Percentiles rank a stretch among this genome's conserved stretches.
phyloP scores from a whole-genome alignment of 1,139 yeast species.

The Entelexis sorbosivorans region DNA sequence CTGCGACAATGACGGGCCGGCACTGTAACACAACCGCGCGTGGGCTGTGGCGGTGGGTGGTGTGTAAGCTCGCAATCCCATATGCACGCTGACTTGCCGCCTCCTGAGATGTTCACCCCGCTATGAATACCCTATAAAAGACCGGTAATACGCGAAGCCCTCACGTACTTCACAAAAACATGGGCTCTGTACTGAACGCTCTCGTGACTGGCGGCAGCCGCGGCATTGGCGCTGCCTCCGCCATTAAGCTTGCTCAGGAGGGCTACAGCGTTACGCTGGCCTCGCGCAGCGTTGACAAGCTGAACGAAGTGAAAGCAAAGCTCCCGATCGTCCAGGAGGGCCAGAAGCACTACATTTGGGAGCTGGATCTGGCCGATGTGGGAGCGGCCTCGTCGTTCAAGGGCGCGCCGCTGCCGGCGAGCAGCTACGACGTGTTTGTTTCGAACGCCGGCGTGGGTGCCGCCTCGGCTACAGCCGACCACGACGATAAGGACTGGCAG shows the following conservation, averaged over 20 bases:
- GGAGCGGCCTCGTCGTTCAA: not conserved
- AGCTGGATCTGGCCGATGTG: conserved; percentile 37
- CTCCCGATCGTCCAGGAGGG: conserved; percentile 30
- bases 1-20: too few relatives aligned
- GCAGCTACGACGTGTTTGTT: conserved; percentile 33
- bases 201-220: conserved; percentile 71
- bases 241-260: conserved; percentile 42
- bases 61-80: too few relatives aligned
- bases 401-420: conserved; percentile 31
- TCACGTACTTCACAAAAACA: too few relatives aligned
- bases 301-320: conserved; percentile 32
- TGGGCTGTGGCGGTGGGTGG: too few relatives aligned
- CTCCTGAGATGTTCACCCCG: too few relatives aligned
- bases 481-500: conserved; percentile 37
- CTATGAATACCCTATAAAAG: too few relatives aligned
- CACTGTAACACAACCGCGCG: too few relatives aligned
- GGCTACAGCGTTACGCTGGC: conserved; percentile 57
- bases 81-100: too few relatives aligned
- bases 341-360: conserved; percentile 42
- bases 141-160: too few relatives aligned
- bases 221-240: conserved; percentile 69
- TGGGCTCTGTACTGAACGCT: too few relatives aligned
- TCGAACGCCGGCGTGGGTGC: conserved; percentile 80
- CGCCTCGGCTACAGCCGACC: conserved; percentile 41
- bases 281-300: conserved; percentile 41